Evolutionary conservation across 257 asterid species (phyloP).

Genomic region (Gentiana dahurica): DNA sequence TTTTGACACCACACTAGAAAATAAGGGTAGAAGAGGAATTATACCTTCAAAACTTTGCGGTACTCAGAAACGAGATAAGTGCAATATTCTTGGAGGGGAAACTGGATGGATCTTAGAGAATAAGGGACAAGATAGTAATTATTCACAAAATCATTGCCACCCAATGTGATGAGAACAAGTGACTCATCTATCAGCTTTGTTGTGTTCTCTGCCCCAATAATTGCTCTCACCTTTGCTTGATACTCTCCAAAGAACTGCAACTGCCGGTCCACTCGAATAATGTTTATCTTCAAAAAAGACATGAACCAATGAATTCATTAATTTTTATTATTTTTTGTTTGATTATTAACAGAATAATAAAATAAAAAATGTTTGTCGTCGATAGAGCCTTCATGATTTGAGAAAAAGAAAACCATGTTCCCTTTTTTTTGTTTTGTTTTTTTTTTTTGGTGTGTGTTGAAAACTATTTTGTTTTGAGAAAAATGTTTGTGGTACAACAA

Average conservation of each 20-base stretch:
- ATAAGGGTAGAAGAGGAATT: background rate
- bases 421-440: no score
- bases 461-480: no score
- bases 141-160: constrained; percentile 93
- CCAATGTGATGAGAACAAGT: constrained; percentile 55
- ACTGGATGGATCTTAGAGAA: constrained; percentile 57
- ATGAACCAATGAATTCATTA: no score
- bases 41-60: constrained; percentile 51
- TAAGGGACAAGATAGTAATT: constrained; percentile 67
- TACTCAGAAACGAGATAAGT: constrained; percentile 50
- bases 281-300: constrained; percentile 40
- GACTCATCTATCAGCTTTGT: constrained; percentile 34
- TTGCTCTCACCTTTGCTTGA: constrained; percentile 33
- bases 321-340: no score
- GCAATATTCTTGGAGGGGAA: constrained; percentile 39
- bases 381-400: no score
- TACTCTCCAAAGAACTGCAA: constrained; percentile 41
- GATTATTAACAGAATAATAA: no score
- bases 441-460: no score
- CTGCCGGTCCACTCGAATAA: constrained; percentile 53
- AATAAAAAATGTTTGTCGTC: no score
- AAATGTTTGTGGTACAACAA: no score
- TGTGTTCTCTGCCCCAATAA: constrained; percentile 37
- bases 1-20: no score
- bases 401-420: no score